These are phyloP conservation scores for Aspergillus versicolor DNA, from an alignment of 2,329 filamentous ascomycete genomes.

Conservation along the genomic window DNA sequence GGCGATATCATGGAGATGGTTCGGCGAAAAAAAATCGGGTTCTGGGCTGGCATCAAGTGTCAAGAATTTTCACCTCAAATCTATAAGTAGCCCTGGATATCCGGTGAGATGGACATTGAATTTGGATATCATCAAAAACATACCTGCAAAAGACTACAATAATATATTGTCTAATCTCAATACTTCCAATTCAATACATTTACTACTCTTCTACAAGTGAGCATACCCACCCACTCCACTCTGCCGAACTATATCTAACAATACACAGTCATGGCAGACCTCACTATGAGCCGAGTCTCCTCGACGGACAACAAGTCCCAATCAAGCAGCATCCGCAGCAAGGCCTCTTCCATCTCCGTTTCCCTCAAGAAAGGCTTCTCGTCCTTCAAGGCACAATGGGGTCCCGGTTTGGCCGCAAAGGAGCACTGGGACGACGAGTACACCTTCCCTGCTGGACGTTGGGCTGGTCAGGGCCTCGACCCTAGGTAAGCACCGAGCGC, in stretches of 20 bases:
- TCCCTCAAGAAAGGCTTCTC: neutral
- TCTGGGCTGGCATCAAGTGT: neutral
- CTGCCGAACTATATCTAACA: neutral
- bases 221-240: neutral
- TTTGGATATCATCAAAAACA: neutral
- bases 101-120: neutral
- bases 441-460: slow-evolving; percentile 9
- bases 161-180: neutral
- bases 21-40: neutral
- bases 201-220: too few species aligned
- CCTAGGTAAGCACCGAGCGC: neutral
- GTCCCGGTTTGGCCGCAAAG: slow-evolving; percentile 2
- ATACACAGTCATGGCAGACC: neutral
- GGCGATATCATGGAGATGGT: neutral
- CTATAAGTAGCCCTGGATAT: neutral
- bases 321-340: neutral
- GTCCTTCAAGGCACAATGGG: slow-evolving; percentile 8
- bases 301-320: neutral
- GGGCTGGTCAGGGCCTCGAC: slow-evolving; percentile 6
- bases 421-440: slow-evolving; percentile 12
- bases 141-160: neutral
- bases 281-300: slow-evolving; percentile 3
- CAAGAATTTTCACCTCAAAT: neutral
- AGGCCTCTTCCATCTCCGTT: neutral
- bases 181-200: neutral